Base-by-base conservation (phyloP, 2,329 filamentous ascomycete genomes). In the Phyllosticta capitalensis region DNA sequence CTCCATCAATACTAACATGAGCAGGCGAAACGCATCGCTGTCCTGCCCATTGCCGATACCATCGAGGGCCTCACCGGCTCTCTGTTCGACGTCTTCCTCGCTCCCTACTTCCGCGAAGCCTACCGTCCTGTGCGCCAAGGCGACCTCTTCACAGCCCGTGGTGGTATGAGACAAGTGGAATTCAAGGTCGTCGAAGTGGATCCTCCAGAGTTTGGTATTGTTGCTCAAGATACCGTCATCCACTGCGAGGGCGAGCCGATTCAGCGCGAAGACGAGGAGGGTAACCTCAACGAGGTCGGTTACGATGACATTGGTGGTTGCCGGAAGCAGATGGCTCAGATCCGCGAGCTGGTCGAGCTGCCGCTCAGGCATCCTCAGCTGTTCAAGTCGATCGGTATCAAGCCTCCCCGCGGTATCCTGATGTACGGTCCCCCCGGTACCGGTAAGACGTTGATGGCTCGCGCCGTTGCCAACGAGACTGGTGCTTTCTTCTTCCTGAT, bases 341-440 rank as follows among this genome's bases (percentile, higher is more conserved):
- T 99, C 69, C 90, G 94, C 74, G 94, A 99, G 76, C 86, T 99
- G 82, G 94, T 99, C 65, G 94, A 99, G 82, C 82, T 99, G 67
- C 94, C 94, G 63, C 84, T 99, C 63, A 87, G 94, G 71, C 94
- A 99, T 77, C 94, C 94, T 62, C 94, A 97, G 76, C 88, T 99
- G 55, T 99, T 99, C 88, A 99, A 97, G 83, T 97, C 92, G 49
- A 97, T 99, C 72, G 94, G 94, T 85, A 96, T 99, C 81, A 99
- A 99, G 84, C 94, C 94, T 59, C 94, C 94, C 52, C 91, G 94
- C 71, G 94, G 94, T 85, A 95, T 97, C 71, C 84, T 99, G 72
- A 90, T 99, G 78, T 81, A 76, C 75, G 94, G 94, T 65, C 94
- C 94, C 70, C 94, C 94, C 10, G 94, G 94, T 89, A 97, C 94